phyloP scores from a whole-genome alignment of 2,329 filamentous ascomycete genomes.

The Aspergillus ochraceoroseus region DNA sequence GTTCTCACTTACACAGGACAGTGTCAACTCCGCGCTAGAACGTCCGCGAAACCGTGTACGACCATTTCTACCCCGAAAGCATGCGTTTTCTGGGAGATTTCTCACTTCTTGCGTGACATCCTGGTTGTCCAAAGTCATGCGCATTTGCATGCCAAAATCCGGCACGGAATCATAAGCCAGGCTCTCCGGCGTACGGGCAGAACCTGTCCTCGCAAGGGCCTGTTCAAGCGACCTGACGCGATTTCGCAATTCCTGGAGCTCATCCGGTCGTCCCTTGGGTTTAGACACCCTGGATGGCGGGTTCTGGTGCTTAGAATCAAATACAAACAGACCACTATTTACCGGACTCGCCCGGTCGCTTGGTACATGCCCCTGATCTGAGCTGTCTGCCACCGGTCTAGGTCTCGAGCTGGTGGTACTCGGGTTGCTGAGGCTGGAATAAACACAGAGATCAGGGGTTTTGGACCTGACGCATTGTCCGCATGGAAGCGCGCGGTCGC shows the following conservation, averaged over 20 bases:
- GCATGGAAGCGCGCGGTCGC: constrained; percentile 68
- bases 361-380: constrained; percentile 9
- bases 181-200: constrained; percentile 27
- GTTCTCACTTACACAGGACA: constrained; percentile 31
- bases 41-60: constrained; percentile 32
- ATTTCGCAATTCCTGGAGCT: constrained; percentile 30
- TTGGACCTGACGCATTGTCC: constrained; percentile 54
- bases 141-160: constrained; percentile 15
- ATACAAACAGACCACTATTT: constrained; percentile 30
- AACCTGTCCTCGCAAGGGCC: constrained; percentile 22
- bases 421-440: too few relatives aligned
- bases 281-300: constrained; percentile 25
- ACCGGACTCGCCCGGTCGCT: constrained; percentile 17
- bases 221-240: constrained; percentile 28
- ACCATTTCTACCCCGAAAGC: constrained; percentile 31
- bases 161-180: constrained; percentile 17
- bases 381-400: constrained; percentile 5
- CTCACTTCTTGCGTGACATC: constrained; percentile 28
- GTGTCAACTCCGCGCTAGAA: constrained; percentile 28
- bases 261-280: constrained; percentile 22
- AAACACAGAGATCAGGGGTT: constrained; percentile 51
- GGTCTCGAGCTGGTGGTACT: too few relatives aligned
- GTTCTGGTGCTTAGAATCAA: constrained; percentile 30
- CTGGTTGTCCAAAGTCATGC: constrained; percentile 15
- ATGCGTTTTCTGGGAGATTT: constrained; percentile 24